These are phyloP conservation scores for Typha latifolia DNA, from an alignment of 176 grass and related monocot genomes.

Conservation along the genomic window DNA sequence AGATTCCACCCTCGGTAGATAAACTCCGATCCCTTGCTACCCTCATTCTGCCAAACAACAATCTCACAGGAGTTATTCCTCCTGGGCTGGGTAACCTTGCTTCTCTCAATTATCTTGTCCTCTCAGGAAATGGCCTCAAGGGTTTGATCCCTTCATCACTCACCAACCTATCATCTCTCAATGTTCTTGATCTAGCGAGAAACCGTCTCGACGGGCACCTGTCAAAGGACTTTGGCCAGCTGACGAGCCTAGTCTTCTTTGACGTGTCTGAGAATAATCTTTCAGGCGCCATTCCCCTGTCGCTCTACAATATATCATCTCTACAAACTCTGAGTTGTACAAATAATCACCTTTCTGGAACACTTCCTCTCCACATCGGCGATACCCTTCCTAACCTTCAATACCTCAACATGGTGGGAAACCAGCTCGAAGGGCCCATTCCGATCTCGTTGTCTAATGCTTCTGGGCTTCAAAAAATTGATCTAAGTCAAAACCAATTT, in stretches of 20 bases:
- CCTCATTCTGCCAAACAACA: conserved; percentile 2
- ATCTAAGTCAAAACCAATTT: conserved; percentile 15
- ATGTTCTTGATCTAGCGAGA: not conserved
- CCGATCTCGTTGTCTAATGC: conserved; percentile 22
- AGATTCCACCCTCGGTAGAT: not conserved
- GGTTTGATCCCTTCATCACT: conserved; percentile 3
- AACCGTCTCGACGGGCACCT: conserved; percentile 21
- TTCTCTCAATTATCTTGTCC: not conserved
- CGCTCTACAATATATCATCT: conserved; percentile 10
- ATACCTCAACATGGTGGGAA: not conserved
- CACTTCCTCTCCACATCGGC: conserved; percentile 14
- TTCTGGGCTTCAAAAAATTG: not conserved
- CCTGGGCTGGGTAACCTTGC: conserved; percentile 18
- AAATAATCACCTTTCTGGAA: conserved; percentile 16
- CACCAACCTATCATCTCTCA: conserved; percentile 2
- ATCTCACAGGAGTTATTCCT: conserved; percentile 27
- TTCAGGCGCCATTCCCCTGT: conserved; percentile 12
- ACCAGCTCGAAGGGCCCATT: conserved; percentile 20
- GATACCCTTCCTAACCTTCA: conserved; percentile 22
- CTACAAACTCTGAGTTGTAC: conserved; percentile 7
- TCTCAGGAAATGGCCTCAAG: not conserved
- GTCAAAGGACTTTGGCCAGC: conserved; percentile 6
- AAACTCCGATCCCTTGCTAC: not conserved
- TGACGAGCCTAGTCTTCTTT: not conserved
- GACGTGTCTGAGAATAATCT: conserved; percentile 14